These are phyloP conservation scores for Mucor plumbeus DNA, from an alignment of 371 early-diverging fungal genomes.

Conservation along the genomic window DNA sequence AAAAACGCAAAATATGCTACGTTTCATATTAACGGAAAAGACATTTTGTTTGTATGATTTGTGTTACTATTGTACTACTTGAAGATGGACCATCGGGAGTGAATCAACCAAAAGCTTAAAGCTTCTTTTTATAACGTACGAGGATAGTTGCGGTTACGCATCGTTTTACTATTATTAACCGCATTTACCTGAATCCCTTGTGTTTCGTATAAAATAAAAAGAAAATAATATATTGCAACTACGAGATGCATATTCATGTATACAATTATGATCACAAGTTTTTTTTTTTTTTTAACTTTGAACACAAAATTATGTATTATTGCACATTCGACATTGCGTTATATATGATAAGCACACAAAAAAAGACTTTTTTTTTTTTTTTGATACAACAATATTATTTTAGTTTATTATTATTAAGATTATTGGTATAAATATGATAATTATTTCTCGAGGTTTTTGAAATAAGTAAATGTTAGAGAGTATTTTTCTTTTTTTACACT, in stretches of 20 bases:
- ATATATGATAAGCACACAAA: background rate
- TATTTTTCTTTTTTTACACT: background rate
- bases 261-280: background rate
- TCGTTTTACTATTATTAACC: too few species aligned
- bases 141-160: too few species aligned
- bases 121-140: too few species aligned
- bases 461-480: background rate
- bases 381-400: constrained; percentile 11
- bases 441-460: background rate
- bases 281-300: background rate
- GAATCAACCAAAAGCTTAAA: too few species aligned
- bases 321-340: constrained; percentile 3
- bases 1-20: background rate
- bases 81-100: too few species aligned
- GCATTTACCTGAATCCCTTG: background rate
- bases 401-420: constrained; percentile 1
- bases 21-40: background rate
- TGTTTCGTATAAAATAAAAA: background rate
- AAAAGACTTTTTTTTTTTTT: background rate
- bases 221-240: background rate
- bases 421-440: constrained; percentile 9
- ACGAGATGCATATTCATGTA: too few species aligned
- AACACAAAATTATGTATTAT: background rate
- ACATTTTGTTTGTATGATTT: constrained; percentile 1
- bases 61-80: background rate